These are phyloP conservation scores for Apostasia shenzhenica DNA, from an alignment of 106 monocot species.

Conservation along the genomic window DNA sequence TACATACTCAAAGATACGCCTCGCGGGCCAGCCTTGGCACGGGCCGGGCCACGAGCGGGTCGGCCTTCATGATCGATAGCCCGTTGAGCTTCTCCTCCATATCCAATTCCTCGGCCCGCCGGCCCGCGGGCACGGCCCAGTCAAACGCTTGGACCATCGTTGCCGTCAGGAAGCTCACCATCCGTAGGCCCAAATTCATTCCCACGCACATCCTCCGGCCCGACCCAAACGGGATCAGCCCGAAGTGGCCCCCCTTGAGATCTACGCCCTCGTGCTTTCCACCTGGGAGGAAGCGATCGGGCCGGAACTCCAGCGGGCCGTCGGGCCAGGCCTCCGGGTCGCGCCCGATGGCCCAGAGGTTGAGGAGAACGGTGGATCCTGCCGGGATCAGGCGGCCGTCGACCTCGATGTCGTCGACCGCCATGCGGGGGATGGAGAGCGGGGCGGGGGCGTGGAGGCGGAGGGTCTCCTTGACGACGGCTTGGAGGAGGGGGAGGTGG, in stretches of 20 bases:
- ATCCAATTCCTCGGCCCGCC: slow-evolving; percentile 13
- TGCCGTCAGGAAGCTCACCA: slow-evolving; percentile 34
- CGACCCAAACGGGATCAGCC: slow-evolving; percentile 39
- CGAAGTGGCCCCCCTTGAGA: slow-evolving; percentile 29
- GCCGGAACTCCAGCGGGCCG: slow-evolving; percentile 25
- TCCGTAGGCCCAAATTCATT: slow-evolving; percentile 32
- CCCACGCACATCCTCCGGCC: slow-evolving; percentile 45
- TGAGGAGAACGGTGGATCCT: slow-evolving; percentile 27
- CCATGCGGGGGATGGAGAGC: slow-evolving; percentile 31
- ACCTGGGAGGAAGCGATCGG: slow-evolving; percentile 30
- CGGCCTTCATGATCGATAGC: slow-evolving; percentile 20
- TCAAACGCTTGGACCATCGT: slow-evolving; percentile 36
- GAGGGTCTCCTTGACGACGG: slow-evolving; percentile 41
- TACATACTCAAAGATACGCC: slow-evolving; percentile 8
- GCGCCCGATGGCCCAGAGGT: slow-evolving; percentile 41
- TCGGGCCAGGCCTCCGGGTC: slow-evolving; percentile 31
- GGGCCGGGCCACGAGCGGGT: slow-evolving; percentile 17
- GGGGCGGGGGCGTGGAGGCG: slow-evolving; percentile 47
- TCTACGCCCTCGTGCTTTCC: slow-evolving; percentile 17
- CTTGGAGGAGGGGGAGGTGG: slow-evolving; percentile 21
- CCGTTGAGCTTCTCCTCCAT: slow-evolving; percentile 35
- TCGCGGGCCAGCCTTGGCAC: slow-evolving; percentile 13
- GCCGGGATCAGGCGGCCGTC: slow-evolving; percentile 30
- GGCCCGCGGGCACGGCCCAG: slow-evolving; percentile 27
- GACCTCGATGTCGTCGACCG: slow-evolving; percentile 27